Evolutionary conservation across 176 grass and related monocot genomes (phyloP).

Genomic region (Bothriochloa decipiens): DNA sequence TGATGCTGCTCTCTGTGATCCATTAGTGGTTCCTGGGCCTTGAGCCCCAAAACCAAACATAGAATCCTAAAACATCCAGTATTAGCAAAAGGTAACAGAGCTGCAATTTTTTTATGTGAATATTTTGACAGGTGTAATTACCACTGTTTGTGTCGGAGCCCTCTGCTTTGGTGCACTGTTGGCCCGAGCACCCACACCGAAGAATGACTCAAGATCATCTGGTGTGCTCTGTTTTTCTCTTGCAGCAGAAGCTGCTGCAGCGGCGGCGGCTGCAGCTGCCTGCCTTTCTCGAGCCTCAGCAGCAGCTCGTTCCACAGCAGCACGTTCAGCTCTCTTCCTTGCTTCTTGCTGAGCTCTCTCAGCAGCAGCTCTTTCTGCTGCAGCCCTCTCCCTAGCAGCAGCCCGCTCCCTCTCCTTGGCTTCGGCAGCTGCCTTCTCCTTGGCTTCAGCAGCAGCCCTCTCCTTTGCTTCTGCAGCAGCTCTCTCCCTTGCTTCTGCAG

Average conservation of each 20-base stretch:
- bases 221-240: constrained; percentile 64
- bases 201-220: constrained; percentile 93
- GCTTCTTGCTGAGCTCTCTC: constrained; percentile 69
- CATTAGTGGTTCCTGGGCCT: constrained; percentile 54
- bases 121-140: constrained; percentile 44
- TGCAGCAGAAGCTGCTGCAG: constrained; percentile 53
- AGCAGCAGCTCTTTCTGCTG: constrained; percentile 58
- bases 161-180: constrained; percentile 73
- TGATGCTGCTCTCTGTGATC: constrained; percentile 56
- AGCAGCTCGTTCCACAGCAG: constrained; percentile 74
- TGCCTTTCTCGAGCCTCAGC: constrained; percentile 71
- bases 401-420: constrained; percentile 59
- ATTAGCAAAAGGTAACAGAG: constrained; percentile 44
- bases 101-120: constrained; percentile 18
- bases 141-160: constrained; percentile 48
- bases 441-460: constrained; percentile 55
- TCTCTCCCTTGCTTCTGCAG: constrained; percentile 43
- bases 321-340: constrained; percentile 64
- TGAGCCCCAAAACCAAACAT: constrained; percentile 71
- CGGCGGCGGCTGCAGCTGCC: constrained; percentile 36
- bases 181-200: constrained; percentile 52
- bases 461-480: constrained; percentile 40
- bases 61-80: constrained; percentile 63
- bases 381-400: constrained; percentile 53
- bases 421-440: constrained; percentile 52